Evolutionary conservation across 2,329 filamentous ascomycete species (phyloP).

Genomic region (Trichoderma gracile): DNA sequence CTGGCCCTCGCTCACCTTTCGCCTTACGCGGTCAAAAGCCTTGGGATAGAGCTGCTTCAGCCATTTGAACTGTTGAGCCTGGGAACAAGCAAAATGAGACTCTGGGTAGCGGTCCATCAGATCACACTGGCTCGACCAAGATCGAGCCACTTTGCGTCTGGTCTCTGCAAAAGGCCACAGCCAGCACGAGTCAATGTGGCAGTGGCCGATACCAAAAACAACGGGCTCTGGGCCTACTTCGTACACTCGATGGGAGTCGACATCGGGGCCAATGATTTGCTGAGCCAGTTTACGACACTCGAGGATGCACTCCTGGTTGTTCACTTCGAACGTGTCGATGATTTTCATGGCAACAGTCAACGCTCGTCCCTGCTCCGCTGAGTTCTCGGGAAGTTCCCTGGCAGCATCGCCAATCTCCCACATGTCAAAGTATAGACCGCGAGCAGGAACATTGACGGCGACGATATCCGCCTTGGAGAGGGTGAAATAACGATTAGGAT

Average conservation of each 20-base stretch:
- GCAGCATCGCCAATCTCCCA: slow-evolving; percentile 96
- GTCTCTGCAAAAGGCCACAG: slow-evolving; percentile 98
- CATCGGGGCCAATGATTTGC: slow-evolving; percentile 76
- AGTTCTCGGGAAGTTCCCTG: slow-evolving; percentile 83
- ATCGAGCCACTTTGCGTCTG: slow-evolving; percentile 91
- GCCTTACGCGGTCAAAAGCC: slow-evolving; percentile 86
- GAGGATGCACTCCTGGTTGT: slow-evolving; percentile 73
- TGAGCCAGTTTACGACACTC: slow-evolving; percentile 80
- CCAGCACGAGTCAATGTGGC: slow-evolving; percentile 98
- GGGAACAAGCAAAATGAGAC: slow-evolving; percentile 86
- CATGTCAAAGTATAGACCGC: slow-evolving; percentile 84
- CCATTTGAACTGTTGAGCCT: slow-evolving; percentile 99
- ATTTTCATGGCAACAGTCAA: slow-evolving; percentile 82
- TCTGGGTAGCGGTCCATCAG: slow-evolving; percentile 94
- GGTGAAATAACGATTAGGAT: slow-evolving; percentile 78
- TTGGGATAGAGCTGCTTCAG: slow-evolving; percentile 85
- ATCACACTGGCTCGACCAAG: slow-evolving; percentile 96
- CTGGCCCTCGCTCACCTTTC: slow-evolving; percentile 82
- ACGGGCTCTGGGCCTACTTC: slow-evolving; percentile 70
- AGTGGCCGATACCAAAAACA: slow-evolving; percentile 90
- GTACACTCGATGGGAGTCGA: slow-evolving; percentile 85
- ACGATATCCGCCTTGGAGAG: slow-evolving; percentile 81
- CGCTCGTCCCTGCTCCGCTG: slow-evolving; percentile 86
- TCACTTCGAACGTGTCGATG: slow-evolving; percentile 85
- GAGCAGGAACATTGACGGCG: slow-evolving; percentile 81